Evolutionary conservation across 495 filamentous ascomycete species (phyloP).

Genomic region (Pseudevernia furfuracea): DNA sequence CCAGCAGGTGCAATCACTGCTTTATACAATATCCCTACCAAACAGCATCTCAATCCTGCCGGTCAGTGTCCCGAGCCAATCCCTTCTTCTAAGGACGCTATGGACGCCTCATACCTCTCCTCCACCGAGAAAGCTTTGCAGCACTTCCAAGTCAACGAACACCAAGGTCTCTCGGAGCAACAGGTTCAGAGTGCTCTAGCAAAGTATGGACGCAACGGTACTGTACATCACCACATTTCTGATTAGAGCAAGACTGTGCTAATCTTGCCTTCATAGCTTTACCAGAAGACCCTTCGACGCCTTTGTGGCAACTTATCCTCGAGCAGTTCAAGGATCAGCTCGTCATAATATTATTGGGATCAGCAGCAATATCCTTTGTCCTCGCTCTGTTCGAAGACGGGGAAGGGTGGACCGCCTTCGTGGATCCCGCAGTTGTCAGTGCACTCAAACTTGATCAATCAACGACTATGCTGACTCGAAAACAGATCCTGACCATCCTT

Average conservation of each 20-base stretch:
- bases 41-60: background rate
- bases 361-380: constrained; percentile 89
- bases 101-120: constrained; percentile 75
- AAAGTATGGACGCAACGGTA: constrained; percentile 83
- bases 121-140: constrained; percentile 61
- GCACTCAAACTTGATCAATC: background rate
- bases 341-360: constrained; percentile 88
- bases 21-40: background rate
- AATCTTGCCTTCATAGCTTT: constrained; percentile 52
- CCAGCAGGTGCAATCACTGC: background rate
- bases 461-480: constrained; percentile 15
- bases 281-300: constrained; percentile 93
- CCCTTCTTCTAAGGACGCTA: constrained; percentile 45
- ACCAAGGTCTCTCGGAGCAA: constrained; percentile 57
- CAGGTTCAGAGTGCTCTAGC: constrained; percentile 56
- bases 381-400: constrained; percentile 89
- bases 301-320: constrained; percentile 88
- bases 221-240: constrained; percentile 27
- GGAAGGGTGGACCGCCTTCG: constrained; percentile 95
- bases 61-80: background rate
- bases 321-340: constrained; percentile 99
- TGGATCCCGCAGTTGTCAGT: constrained; percentile 88
- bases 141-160: constrained; percentile 60
- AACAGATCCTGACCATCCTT: constrained; percentile 89
- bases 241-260: constrained; percentile 3